Evolutionary conservation across 768 basidiomycete genomes (phyloP).

Genomic region (Panaeolus cyanescens): DNA sequence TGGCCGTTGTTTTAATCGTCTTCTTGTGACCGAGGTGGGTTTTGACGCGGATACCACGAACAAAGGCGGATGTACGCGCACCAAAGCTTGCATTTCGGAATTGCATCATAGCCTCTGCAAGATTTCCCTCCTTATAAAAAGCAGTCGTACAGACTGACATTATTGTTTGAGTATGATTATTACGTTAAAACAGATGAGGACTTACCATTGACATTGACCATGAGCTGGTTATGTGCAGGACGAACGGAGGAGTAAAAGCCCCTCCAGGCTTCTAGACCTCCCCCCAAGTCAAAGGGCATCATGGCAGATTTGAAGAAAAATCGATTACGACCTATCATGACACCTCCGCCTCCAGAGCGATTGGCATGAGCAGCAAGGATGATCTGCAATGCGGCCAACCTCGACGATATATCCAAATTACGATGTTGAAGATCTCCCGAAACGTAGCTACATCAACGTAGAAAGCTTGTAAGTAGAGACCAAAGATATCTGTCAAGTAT

Average conservation of each 20-base stretch:
- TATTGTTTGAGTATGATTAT: neutral
- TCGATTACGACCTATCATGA: slow-evolving; percentile 66
- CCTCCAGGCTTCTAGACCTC: slow-evolving; percentile 55
- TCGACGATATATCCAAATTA: slow-evolving; percentile 56
- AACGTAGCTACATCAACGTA: slow-evolving; percentile 46
- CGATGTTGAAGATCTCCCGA: slow-evolving; percentile 54
- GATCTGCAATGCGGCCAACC: slow-evolving; percentile 66
- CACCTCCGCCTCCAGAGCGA: slow-evolving; percentile 53
- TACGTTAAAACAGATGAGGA: slow-evolving; percentile 26
- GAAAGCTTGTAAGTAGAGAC: slow-evolving; percentile 20
- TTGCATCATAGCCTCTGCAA: slow-evolving; percentile 59
- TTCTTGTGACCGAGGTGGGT: slow-evolving; percentile 77
- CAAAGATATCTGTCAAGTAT: slow-evolving; percentile 26
- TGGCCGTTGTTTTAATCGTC: slow-evolving; percentile 59
- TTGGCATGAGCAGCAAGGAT: slow-evolving; percentile 59
- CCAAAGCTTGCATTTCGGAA: slow-evolving; percentile 60
- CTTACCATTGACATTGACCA: slow-evolving; percentile 68
- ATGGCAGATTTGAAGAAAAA: slow-evolving; percentile 60
- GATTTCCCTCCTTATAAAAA: slow-evolving; percentile 62
- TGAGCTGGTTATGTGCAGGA: slow-evolving; percentile 54
- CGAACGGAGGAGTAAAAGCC: slow-evolving; percentile 66
- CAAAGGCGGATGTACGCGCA: slow-evolving; percentile 62
- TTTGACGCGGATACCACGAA: slow-evolving; percentile 64
- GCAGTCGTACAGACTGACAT: slow-evolving; percentile 56
- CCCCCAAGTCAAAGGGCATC: slow-evolving; percentile 54